Percentiles rank a stretch among this genome's conserved stretches.
Evolutionary conservation across 2,329 filamentous ascomycete species (phyloP).

Genomic region (Dactylellina cionopaga): DNA sequence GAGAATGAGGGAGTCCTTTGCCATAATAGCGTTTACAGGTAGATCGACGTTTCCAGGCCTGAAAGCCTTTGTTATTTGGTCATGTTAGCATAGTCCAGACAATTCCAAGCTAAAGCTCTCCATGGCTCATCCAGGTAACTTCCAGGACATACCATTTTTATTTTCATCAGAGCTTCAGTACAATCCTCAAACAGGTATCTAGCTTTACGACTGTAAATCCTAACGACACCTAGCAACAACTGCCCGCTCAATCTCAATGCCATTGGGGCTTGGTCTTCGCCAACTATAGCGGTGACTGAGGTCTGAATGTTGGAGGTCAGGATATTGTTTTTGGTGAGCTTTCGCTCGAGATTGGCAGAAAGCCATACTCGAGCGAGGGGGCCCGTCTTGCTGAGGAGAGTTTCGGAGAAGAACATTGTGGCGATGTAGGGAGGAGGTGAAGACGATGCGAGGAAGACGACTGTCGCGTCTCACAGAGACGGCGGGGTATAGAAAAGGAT

Average conservation of each 20-base stretch:
- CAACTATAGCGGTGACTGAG: constrained; percentile 94
- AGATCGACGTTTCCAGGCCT: constrained; percentile 96
- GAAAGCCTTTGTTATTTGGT: constrained; percentile 78
- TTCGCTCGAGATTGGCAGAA: constrained; percentile 96
- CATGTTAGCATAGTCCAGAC: constrained; percentile 59
- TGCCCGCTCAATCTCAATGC: constrained; percentile 93
- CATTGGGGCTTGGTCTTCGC: constrained; percentile 91
- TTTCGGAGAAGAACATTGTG: constrained; percentile 95
- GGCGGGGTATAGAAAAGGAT: not conserved
- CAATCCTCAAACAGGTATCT: constrained; percentile 96
- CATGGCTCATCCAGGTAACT: too few species aligned
- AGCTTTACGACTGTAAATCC: constrained; percentile 97
- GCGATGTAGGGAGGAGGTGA: not conserved
- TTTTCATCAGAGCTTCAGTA: constrained; percentile 96
- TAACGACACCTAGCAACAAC: constrained; percentile 90
- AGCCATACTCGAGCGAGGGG: constrained; percentile 97
- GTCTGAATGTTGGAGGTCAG: constrained; percentile 92
- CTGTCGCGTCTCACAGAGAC: constrained; percentile 50
- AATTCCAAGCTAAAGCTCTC: too few species aligned
- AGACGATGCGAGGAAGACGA: not conserved
- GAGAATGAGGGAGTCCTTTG: constrained; percentile 85
- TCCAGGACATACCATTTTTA: constrained; percentile 97
- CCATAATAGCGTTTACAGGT: constrained; percentile 80
- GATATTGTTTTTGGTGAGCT: constrained; percentile 96
- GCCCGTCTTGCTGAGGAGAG: constrained; percentile 93